phyloP scores from a whole-genome alignment of 2,329 filamentous ascomycete species.

The Tolypocladium ovalisporum region DNA sequence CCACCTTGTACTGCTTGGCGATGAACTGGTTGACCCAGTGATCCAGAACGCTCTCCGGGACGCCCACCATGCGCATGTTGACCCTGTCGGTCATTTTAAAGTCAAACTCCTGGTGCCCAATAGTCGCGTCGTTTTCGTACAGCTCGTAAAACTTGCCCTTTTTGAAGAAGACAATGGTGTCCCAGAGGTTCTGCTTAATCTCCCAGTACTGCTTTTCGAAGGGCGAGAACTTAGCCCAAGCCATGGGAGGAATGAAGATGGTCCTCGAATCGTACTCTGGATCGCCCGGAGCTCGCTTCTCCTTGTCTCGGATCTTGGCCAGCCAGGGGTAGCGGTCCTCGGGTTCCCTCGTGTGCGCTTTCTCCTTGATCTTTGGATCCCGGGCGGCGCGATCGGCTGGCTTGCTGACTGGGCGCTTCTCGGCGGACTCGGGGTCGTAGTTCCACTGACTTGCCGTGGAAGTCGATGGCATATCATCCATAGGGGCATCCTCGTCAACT shows the following conservation, averaged over 20 bases:
- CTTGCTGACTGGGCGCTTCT: constrained; percentile 23
- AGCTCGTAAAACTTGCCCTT: constrained; percentile 99
- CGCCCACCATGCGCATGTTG: constrained; percentile 99
- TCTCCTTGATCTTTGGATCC: constrained; percentile 38
- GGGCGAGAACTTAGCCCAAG: constrained; percentile 74
- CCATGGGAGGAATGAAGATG: constrained; percentile 74
- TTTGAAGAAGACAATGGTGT: constrained; percentile 98
- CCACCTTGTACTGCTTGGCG: constrained; percentile 95
- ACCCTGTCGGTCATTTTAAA: constrained; percentile 95
- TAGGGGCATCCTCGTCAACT: constrained; percentile 38
- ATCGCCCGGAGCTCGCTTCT: constrained; percentile 65
- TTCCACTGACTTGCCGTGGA: constrained; percentile 80
- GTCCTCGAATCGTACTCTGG: constrained; percentile 87
- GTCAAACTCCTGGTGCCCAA: constrained; percentile 94
- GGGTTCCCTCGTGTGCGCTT: constrained; percentile 72
- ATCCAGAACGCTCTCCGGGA: constrained; percentile 89
- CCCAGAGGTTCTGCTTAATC: constrained; percentile 96
- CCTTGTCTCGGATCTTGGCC: constrained; percentile 73
- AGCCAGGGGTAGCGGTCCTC: constrained; percentile 86
- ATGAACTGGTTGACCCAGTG: constrained; percentile 98
- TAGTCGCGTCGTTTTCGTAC: constrained; percentile 94
- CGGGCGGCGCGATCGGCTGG: constrained; percentile 17
- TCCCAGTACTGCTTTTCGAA: constrained; percentile 99
- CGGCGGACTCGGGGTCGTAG: constrained; percentile 39
- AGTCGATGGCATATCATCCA: constrained; percentile 45